Conservation (phyloP, 441 rosid genomes). For the Theobroma grandiflorum region DNA sequence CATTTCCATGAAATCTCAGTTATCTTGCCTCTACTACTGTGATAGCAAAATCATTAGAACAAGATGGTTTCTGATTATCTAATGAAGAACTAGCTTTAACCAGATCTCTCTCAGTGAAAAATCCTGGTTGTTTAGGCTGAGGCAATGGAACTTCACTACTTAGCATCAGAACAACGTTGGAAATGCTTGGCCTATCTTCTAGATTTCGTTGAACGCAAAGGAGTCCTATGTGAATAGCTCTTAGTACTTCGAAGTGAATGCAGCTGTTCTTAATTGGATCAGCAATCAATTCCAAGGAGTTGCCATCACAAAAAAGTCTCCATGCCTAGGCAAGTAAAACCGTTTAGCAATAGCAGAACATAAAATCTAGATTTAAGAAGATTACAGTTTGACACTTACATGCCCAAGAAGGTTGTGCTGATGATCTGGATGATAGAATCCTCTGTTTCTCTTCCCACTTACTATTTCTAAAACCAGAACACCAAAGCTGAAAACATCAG, state of each 20-base stretch:
- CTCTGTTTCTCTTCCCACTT: constrained; percentile 38
- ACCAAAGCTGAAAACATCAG: constrained; percentile 43
- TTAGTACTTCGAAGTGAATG: not conserved
- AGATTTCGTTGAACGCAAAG: constrained; percentile 37
- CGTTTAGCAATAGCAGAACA: not conserved
- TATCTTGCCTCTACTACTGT: not conserved
- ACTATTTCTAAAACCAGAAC: constrained; percentile 40
- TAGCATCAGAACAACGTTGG: constrained; percentile 40
- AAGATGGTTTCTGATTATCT: too few relatives aligned
- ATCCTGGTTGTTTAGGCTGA: constrained; percentile 34
- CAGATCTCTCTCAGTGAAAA: constrained; percentile 27
- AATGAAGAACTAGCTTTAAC: not conserved
- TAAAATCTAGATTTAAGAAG: not conserved
- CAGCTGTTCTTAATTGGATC: not conserved
- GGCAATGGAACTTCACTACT: constrained; percentile 22
- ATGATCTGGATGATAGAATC: constrained; percentile 35
- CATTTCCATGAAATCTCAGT: not conserved
- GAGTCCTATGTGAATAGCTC: constrained; percentile 33
- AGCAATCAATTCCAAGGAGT: constrained; percentile 23
- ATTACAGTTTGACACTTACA: constrained; percentile 26
- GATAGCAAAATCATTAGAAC: constrained; percentile 4
- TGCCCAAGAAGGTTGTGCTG: constrained; percentile 43
- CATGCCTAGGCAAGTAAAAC: constrained; percentile 29
- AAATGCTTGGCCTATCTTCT: constrained; percentile 37
- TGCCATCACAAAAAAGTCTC: constrained; percentile 33